Base-by-base conservation (phyloP, 2,329 filamentous ascomycete genomes). In the Sclerotinia nivalis region DNA sequence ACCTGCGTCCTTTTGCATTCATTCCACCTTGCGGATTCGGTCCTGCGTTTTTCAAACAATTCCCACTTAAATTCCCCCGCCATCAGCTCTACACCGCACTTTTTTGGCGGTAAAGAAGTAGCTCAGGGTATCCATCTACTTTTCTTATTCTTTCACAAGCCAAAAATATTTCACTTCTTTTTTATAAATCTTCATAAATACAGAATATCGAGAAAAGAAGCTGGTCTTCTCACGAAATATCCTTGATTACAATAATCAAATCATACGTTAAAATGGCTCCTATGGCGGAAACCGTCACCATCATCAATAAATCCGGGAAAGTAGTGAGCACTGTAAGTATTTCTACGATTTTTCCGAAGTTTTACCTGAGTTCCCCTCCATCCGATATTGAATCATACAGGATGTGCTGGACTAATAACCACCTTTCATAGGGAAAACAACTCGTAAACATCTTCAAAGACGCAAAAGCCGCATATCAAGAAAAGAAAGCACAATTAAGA, bases 361-460 rank as follows among this genome's bases (percentile, higher is more conserved):
- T 67, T 55, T 59, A 66, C 58, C 31, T 43, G 5, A 25, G 3
- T 69, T 20, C 25, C 65, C 66, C 28, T 56, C 50, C 60, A 66
- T 49, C 50, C 20, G n/a, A 60, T 45, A n/a, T 59, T 59, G 37
- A 22, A 59, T 37, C 56, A 40, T 20, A 40, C 56, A 20, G 25
- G 37, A 64, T 71, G n/a, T 62, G 54, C 47, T 12, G 18, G 28
- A 68, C 68, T 74, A 71, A 77, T 65, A 31, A 37, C 43, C 43
- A 40, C 49, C 7, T 31, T 50, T 43, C n/a, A 49, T 77, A 96
- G 93, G 93, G 93, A 78, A 97, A 96, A 82, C 92, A 97, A 76
- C 84, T 98, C 34, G 87, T 96, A 77, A 90, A 89, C 78, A 91
- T 97, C 78, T 96, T 97, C 85, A 97, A 93, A 80, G 93, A 97